Percentiles rank a stretch among this genome's conserved stretches.
Evolutionary conservation across 306 rosid genomes (phyloP).

Genomic region (Casuarina glauca): DNA sequence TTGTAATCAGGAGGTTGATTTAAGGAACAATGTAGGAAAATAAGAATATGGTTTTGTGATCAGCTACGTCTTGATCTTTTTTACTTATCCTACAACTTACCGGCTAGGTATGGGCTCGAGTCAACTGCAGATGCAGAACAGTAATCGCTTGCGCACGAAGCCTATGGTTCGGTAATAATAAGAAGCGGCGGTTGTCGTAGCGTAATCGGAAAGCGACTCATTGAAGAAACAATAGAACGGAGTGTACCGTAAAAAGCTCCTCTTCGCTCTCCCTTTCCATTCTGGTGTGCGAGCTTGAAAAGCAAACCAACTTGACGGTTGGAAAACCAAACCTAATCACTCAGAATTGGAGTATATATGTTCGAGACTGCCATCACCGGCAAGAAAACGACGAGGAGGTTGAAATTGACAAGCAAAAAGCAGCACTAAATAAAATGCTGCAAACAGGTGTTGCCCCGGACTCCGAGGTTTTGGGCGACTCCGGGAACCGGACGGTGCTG

Average conservation of each 20-base stretch:
- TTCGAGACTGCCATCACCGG: conserved; percentile 21
- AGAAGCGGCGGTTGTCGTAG: conserved; percentile 23
- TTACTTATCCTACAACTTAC: neutral
- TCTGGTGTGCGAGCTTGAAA: conserved; percentile 37
- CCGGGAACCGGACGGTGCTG: conserved; percentile 59
- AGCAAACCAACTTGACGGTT: conserved; percentile 46
- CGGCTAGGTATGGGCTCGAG: neutral
- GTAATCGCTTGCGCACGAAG: neutral
- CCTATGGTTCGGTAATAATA: neutral
- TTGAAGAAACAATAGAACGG: conserved; percentile 16
- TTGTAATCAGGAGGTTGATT: too few relatives aligned
- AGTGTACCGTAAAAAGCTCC: conserved; percentile 8
- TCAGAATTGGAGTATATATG: conserved; percentile 11
- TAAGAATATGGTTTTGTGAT: neutral
- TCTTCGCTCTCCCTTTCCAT: conserved; percentile 18
- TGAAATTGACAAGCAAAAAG: conserved; percentile 18
- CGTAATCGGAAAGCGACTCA: conserved; percentile 26
- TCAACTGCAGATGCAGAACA: neutral
- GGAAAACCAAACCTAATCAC: conserved; percentile 23
- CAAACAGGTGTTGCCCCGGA: conserved; percentile 37
- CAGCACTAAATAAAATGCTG: conserved; percentile 31
- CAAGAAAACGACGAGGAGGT: conserved; percentile 27
- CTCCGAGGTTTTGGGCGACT: conserved; percentile 25
- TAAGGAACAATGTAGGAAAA: neutral
- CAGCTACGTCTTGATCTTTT: neutral